Conservation (phyloP, 768 basidiomycete species). For the Dentipellis sp. region DNA sequence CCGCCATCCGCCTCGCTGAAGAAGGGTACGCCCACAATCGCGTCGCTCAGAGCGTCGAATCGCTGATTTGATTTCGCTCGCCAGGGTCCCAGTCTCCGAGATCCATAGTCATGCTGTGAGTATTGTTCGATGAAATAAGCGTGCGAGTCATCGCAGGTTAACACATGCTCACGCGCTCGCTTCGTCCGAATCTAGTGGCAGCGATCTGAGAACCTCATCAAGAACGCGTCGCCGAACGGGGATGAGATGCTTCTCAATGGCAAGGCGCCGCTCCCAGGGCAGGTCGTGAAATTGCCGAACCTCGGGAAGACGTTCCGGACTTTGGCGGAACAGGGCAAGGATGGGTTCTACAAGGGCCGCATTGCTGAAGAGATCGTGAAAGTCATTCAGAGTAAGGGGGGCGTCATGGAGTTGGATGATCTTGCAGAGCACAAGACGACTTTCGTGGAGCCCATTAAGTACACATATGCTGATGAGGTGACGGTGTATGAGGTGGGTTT, state of each 20-base stretch:
- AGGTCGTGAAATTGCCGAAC: slow-evolving; percentile 73
- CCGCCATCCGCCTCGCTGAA: slow-evolving; percentile 87
- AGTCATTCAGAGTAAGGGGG: slow-evolving; percentile 77
- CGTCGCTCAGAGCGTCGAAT: background rate
- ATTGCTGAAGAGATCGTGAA: slow-evolving; percentile 86
- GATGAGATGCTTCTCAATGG: slow-evolving; percentile 82
- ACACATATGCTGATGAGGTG: slow-evolving; percentile 78
- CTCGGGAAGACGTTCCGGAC: slow-evolving; percentile 79
- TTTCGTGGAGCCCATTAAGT: slow-evolving; percentile 85
- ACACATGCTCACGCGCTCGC: background rate
- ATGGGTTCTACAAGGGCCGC: slow-evolving; percentile 90
- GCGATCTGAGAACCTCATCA: slow-evolving; percentile 59
- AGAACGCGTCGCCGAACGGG: slow-evolving; percentile 77
- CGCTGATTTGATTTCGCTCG: background rate
- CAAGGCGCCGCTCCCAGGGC: slow-evolving; percentile 75
- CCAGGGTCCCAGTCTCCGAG: slow-evolving; percentile 82
- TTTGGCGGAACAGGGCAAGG: slow-evolving; percentile 73
- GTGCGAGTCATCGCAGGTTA: background rate
- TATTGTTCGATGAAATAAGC: slow-evolving; percentile 3
- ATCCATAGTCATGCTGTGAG: slow-evolving; percentile 54
- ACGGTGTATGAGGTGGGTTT: slow-evolving; percentile 78
- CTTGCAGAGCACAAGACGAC: slow-evolving; percentile 73
- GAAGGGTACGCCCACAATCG: slow-evolving; percentile 49
- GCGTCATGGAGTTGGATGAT: slow-evolving; percentile 92
- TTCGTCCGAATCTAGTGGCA: slow-evolving; percentile 34